Percentiles rank a stretch among this genome's conserved stretches.
These are phyloP conservation scores for Tremella yokohamensis DNA, from an alignment of 768 basidiomycete species.

Conservation along the genomic window DNA sequence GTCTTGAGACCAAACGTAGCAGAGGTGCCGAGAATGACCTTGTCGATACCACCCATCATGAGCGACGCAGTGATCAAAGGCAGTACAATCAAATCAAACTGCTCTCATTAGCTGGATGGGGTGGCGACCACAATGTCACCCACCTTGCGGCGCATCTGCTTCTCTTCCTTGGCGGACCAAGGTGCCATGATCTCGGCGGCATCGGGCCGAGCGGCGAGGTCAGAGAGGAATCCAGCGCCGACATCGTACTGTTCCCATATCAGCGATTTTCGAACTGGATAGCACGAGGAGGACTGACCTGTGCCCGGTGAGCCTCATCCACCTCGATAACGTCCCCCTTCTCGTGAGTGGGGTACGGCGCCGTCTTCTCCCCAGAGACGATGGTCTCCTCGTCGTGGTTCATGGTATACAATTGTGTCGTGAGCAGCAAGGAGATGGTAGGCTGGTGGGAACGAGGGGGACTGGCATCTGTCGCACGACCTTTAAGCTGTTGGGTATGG, in stretches of 20 bases:
- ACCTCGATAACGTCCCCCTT: too few relatives aligned
- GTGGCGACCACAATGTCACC: neutral
- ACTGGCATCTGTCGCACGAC: too few relatives aligned
- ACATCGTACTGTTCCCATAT: constrained; percentile 3
- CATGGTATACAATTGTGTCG: too few relatives aligned
- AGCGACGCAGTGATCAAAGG: neutral
- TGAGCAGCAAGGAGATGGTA: too few relatives aligned
- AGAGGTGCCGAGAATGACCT: constrained; percentile 35
- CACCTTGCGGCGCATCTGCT: constrained; percentile 7
- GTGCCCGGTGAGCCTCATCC: too few relatives aligned
- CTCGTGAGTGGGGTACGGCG: too few relatives aligned
- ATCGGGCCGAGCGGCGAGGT: constrained; percentile 5
- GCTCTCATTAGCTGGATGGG: neutral
- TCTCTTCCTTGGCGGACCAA: constrained; percentile 10
- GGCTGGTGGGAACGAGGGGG: too few relatives aligned
- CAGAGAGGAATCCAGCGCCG: constrained; percentile 7
- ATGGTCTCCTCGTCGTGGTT: too few relatives aligned
- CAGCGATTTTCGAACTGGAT: too few relatives aligned
- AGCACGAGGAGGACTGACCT: too few relatives aligned
- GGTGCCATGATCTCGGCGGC: constrained; percentile 7
- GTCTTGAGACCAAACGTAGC: constrained; percentile 30
- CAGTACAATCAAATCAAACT: constrained; percentile 6
- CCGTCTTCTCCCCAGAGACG: too few relatives aligned
- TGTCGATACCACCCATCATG: constrained; percentile 33
- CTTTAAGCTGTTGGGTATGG: too few relatives aligned